phyloP scores from a whole-genome alignment of 2,329 filamentous ascomycete genomes.

The Botrytis elliptica region DNA sequence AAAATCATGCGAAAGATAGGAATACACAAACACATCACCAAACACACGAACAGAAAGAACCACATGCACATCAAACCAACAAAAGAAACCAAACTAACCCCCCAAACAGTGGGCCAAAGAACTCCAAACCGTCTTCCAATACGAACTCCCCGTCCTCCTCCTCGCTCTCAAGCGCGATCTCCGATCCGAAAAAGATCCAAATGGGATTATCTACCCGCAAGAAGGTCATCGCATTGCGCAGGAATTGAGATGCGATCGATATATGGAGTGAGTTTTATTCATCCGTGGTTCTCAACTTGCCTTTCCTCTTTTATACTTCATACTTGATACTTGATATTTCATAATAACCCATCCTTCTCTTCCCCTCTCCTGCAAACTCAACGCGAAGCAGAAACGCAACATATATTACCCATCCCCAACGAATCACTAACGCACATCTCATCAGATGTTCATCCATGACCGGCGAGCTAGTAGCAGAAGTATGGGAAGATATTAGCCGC shows the following conservation, averaged over 20 bases:
- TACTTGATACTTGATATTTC: not conserved
- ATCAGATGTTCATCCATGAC: constrained; percentile 15
- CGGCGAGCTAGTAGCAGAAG: constrained; percentile 20
- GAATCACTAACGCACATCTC: not conserved
- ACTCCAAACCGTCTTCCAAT: constrained; percentile 49
- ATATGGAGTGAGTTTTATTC: constrained; percentile 52
- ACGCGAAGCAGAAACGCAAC: not conserved
- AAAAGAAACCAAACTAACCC: constrained; percentile 1
- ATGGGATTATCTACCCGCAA: constrained; percentile 60
- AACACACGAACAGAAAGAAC: not conserved
- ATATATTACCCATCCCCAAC: not conserved
- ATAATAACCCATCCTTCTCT: too few species aligned
- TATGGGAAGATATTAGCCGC: constrained; percentile 21
- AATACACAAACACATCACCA: not conserved
- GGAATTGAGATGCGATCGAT: constrained; percentile 59
- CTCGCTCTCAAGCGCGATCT: constrained; percentile 62
- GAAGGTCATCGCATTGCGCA: constrained; percentile 58
- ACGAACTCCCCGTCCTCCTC: constrained; percentile 54
- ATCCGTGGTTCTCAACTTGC: too few species aligned
- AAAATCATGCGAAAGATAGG: not conserved
- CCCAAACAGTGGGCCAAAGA: constrained; percentile 55
- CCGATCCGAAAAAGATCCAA: constrained; percentile 55
- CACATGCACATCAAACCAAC: not conserved
- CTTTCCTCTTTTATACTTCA: too few species aligned
- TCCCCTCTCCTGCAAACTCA: not conserved